Conservation (phyloP, 2,329 filamentous ascomycete species). For the Myriosclerotinia duriaeana region DNA sequence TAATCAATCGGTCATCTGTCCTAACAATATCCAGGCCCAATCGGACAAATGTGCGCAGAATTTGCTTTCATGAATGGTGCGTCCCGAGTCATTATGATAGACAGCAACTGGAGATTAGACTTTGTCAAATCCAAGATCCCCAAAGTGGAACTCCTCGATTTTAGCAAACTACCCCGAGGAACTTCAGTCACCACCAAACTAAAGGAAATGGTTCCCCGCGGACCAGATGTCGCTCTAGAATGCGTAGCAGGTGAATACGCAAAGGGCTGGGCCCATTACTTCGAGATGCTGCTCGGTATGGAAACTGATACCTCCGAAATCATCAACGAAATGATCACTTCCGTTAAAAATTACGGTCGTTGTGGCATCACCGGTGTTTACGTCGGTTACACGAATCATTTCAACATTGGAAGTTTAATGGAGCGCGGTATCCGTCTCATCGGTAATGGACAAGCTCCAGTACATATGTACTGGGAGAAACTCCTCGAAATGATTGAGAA, state of each 20-base stretch:
- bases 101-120: constrained; percentile 68
- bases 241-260: constrained; percentile 61
- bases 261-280: constrained; percentile 60
- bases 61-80: constrained; percentile 77
- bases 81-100: constrained; percentile 73
- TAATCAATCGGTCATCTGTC: background rate
- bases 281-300: constrained; percentile 60
- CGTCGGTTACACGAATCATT: constrained; percentile 50
- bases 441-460: constrained; percentile 65
- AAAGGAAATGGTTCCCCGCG: constrained; percentile 71
- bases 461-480: constrained; percentile 81
- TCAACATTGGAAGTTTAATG: constrained; percentile 65
- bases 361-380: constrained; percentile 75
- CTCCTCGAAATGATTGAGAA: constrained; percentile 66
- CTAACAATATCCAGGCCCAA: constrained; percentile 52
- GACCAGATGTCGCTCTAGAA: constrained; percentile 74
- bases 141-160: constrained; percentile 70
- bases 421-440: constrained; percentile 80
- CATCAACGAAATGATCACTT: constrained; percentile 75
- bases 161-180: constrained; percentile 56
- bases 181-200: constrained; percentile 69
- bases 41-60: constrained; percentile 79
- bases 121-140: constrained; percentile 64
- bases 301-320: constrained; percentile 86
- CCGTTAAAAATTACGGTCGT: constrained; percentile 69